These are phyloP conservation scores for Ogataea siamensis DNA, from an alignment of 805 yeast species.

Conservation along the genomic window DNA sequence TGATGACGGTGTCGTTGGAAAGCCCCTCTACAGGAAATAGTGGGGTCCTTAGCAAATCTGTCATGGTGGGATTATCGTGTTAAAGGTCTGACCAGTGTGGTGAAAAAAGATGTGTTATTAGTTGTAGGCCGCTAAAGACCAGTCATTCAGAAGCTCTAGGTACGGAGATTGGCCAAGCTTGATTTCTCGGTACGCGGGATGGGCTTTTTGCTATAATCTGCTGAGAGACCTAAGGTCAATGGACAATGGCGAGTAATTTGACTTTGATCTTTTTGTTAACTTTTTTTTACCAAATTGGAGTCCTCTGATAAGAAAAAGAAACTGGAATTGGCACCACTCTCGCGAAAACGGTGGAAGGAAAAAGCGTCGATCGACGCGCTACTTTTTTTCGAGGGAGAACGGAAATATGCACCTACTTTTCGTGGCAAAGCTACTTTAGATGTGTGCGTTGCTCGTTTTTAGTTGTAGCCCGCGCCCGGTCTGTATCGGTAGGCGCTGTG, in stretches of 20 bases:
- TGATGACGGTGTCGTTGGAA: slow-evolving; percentile 41
- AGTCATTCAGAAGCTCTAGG: background rate
- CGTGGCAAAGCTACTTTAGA: too few species aligned
- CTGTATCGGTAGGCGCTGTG: too few species aligned
- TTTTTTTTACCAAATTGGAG: slow-evolving; percentile 1
- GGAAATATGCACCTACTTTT: too few species aligned
- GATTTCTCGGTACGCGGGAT: background rate
- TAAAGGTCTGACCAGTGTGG: too few species aligned
- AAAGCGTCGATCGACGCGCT: background rate
- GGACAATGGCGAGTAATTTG: too few species aligned
- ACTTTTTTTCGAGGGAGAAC: background rate
- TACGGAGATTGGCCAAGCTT: background rate
- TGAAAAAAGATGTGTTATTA: too few species aligned
- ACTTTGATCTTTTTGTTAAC: background rate
- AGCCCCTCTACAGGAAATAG: slow-evolving; percentile 46
- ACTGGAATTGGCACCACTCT: background rate
- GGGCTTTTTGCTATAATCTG: too few species aligned
- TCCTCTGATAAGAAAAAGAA: slow-evolving; percentile 3
- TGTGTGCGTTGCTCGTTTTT: too few species aligned
- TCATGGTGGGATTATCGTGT: slow-evolving; percentile 9
- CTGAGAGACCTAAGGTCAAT: too few species aligned
- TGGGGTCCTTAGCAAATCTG: slow-evolving; percentile 37
- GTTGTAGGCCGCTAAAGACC: background rate
- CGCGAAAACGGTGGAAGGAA: background rate
- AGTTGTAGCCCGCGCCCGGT: too few species aligned